Conservation (phyloP, 2,329 filamentous ascomycete species). For the Aspergillus sp. region DNA sequence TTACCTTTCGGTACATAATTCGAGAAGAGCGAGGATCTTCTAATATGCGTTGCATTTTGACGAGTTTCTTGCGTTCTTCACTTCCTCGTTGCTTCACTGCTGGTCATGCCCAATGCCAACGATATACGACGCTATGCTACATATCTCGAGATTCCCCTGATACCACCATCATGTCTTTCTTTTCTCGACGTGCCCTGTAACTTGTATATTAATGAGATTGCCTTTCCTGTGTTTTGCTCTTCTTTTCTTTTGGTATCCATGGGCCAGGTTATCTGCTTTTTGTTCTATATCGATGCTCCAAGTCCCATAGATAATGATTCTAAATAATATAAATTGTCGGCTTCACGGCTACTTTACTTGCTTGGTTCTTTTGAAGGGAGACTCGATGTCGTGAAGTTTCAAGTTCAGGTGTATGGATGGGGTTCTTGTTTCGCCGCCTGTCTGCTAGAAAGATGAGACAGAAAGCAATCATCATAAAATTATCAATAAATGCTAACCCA, state of each 20-base stretch:
- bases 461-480: too few species aligned
- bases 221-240: neutral
- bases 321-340: neutral
- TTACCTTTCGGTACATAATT: neutral
- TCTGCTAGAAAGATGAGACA: too few species aligned
- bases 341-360: too few species aligned
- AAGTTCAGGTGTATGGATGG: too few species aligned
- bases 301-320: neutral
- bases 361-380: too few species aligned
- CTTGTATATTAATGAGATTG: neutral
- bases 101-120: neutral
- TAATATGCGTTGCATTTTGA: neutral
- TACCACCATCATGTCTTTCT: neutral
- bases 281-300: neutral
- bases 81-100: neutral
- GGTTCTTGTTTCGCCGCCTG: too few species aligned
- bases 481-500: too few species aligned
- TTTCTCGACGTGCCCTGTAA: neutral
- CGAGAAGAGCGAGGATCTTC: neutral
- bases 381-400: too few species aligned
- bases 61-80: neutral
- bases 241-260: too few species aligned
- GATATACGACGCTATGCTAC: constrained; percentile 9
- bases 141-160: constrained; percentile 2
- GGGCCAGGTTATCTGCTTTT: neutral